Evolutionary conservation across 1,284 basidiomycete species (phyloP).

Genomic region (Papiliotrema laurentii): DNA sequence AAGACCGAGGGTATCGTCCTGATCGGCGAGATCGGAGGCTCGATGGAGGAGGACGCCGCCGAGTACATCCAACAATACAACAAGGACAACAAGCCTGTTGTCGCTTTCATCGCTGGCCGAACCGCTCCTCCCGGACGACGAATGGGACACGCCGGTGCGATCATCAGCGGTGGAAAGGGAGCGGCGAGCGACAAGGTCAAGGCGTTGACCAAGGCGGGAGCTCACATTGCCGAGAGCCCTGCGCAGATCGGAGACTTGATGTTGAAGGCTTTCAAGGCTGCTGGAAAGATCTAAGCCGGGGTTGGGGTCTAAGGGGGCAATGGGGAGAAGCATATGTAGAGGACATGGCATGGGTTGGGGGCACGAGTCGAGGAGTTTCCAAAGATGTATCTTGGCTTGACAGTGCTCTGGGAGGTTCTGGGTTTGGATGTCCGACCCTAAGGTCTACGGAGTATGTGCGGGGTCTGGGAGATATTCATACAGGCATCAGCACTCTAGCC

Average conservation of each 20-base stretch:
- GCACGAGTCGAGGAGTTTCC: no score
- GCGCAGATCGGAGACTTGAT: conserved; percentile 86
- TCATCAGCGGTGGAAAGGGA: conserved; percentile 96
- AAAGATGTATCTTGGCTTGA: no score
- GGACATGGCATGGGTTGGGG: no score
- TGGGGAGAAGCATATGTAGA: no score
- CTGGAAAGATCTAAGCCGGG: conserved; percentile 63
- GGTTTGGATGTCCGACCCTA: no score
- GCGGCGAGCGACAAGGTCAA: conserved; percentile 93
- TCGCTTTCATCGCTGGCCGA: conserved; percentile 95
- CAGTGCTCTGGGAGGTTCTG: no score
- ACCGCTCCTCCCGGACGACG: conserved; percentile 96
- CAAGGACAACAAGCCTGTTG: conserved; percentile 94
- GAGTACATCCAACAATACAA: conserved; percentile 93
- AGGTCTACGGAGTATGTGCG: no score
- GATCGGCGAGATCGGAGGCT: conserved; percentile 98
- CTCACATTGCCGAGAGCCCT: conserved; percentile 91
- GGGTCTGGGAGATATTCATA: no score
- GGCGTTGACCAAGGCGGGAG: conserved; percentile 90
- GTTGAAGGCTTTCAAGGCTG: conserved; percentile 81
- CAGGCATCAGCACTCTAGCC: no score
- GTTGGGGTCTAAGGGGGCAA: no score
- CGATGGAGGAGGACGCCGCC: conserved; percentile 99
- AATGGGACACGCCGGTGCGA: conserved; percentile 98
- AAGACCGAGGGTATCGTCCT: conserved; percentile 93